Conservation (phyloP, 2,329 filamentous ascomycete genomes). For the Triangularia verruculosa region DNA sequence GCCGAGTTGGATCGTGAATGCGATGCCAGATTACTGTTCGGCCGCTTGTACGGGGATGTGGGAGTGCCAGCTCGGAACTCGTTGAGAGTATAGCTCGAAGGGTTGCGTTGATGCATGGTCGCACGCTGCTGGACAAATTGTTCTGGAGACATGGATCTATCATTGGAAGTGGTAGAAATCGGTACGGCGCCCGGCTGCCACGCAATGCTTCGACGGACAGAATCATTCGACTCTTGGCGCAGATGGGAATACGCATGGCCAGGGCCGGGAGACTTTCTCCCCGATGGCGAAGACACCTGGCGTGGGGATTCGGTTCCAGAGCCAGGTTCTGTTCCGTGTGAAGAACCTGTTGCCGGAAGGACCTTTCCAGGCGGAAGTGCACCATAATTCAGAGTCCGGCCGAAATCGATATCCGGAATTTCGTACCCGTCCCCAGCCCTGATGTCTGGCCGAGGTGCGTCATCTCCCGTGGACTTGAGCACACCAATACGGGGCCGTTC, state of each 20-base stretch:
- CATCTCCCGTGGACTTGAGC: slow-evolving; percentile 71
- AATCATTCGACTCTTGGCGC: slow-evolving; percentile 50
- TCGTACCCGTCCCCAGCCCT: slow-evolving; percentile 40
- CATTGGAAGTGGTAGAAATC: slow-evolving; percentile 43
- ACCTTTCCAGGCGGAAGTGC: slow-evolving; percentile 37
- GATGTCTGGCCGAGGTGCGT: slow-evolving; percentile 29
- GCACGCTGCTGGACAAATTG: slow-evolving; percentile 81
- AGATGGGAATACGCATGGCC: slow-evolving; percentile 36
- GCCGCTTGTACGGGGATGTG: slow-evolving; percentile 42
- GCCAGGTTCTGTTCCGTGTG: background rate
- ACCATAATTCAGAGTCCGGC: slow-evolving; percentile 70
- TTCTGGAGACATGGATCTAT: slow-evolving; percentile 66
- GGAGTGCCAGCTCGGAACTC: slow-evolving; percentile 40
- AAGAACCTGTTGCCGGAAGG: slow-evolving; percentile 23
- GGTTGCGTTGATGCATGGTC: slow-evolving; percentile 58
- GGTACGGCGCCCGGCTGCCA: slow-evolving; percentile 73
- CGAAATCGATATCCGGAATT: slow-evolving; percentile 79
- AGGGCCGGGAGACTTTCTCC: slow-evolving; percentile 23
- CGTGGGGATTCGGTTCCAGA: slow-evolving; percentile 21
- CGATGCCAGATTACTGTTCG: slow-evolving; percentile 39
- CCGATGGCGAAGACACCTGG: background rate
- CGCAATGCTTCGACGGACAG: slow-evolving; percentile 61
- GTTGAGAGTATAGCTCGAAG: slow-evolving; percentile 50
- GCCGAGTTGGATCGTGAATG: slow-evolving; percentile 49
- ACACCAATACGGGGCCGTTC: slow-evolving; percentile 75